Conservation (phyloP, 1,284 basidiomycete species). For the Puccinia horiana region DNA sequence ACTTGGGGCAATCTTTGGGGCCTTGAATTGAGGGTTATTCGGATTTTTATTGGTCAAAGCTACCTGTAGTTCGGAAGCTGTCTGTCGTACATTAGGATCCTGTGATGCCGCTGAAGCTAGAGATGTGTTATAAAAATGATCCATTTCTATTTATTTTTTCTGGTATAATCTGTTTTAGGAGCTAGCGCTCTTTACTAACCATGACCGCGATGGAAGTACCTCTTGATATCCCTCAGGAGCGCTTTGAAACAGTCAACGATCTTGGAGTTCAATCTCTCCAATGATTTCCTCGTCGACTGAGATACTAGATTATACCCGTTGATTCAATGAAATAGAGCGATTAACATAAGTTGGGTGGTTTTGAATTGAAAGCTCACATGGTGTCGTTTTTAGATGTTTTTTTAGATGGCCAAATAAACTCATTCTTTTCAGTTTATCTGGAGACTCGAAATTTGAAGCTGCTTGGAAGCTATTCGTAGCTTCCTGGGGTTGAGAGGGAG, state of each 20-base stretch:
- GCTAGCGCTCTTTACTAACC: not conserved
- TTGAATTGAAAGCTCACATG: not conserved
- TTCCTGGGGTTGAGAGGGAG: not conserved
- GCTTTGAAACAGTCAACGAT: not conserved
- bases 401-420: not conserved
- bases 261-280: not conserved
- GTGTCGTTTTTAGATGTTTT: not conserved
- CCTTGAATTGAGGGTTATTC: not conserved
- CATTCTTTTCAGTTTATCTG: not conserved
- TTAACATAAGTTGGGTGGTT: not conserved
- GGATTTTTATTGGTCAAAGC: not conserved
- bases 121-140: not conserved
- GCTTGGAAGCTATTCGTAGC: not conserved
- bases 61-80: not conserved
- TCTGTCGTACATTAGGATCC: not conserved
- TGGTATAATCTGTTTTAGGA: not conserved
- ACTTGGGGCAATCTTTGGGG: not conserved
- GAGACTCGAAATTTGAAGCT: not conserved
- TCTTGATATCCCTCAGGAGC: not conserved
- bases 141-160: not conserved
- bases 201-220: not conserved
- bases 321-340: not conserved
- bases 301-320: not conserved
- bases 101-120: not conserved
- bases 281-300: not conserved